Evolutionary conservation across 148 eudicot species (phyloP).

Genomic region (Vaccinium macrocarpon): DNA sequence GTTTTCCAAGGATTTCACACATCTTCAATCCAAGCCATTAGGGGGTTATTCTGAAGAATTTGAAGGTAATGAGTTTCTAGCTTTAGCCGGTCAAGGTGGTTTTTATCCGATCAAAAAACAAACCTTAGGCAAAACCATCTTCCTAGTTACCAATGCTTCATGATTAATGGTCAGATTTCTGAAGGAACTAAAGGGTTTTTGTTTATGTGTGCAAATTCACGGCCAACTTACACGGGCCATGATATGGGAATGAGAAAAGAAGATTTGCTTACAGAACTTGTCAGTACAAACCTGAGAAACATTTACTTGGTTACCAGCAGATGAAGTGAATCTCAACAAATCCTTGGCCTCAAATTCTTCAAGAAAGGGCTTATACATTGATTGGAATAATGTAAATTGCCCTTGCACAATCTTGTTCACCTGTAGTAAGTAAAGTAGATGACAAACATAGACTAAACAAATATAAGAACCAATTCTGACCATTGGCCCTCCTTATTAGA

Average conservation of each 20-base stretch:
- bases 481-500: neutral
- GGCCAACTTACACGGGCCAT: neutral
- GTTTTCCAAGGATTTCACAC: neutral
- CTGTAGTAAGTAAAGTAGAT: slow-evolving; percentile 34
- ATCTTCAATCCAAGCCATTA: neutral
- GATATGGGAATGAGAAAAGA: neutral
- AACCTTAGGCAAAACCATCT: neutral
- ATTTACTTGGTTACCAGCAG: slow-evolving; percentile 32
- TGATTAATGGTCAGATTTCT: neutral
- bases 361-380: slow-evolving; percentile 69
- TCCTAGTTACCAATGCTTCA: neutral
- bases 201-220: neutral
- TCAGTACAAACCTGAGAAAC: slow-evolving; percentile 58
- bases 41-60: neutral
- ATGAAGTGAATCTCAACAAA: slow-evolving; percentile 57
- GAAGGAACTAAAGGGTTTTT: neutral
- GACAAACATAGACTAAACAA: neutral
- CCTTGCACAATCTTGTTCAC: slow-evolving; percentile 89
- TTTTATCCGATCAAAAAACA: neutral
- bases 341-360: slow-evolving; percentile 69
- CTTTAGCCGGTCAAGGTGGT: neutral
- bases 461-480: neutral
- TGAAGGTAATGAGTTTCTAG: neutral
- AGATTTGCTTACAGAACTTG: neutral
- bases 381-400: slow-evolving; percentile 67